Evolutionary conservation across 371 early-diverging fungal genomes (phyloP).

Genomic region (Lichtheimia ornata): DNA sequence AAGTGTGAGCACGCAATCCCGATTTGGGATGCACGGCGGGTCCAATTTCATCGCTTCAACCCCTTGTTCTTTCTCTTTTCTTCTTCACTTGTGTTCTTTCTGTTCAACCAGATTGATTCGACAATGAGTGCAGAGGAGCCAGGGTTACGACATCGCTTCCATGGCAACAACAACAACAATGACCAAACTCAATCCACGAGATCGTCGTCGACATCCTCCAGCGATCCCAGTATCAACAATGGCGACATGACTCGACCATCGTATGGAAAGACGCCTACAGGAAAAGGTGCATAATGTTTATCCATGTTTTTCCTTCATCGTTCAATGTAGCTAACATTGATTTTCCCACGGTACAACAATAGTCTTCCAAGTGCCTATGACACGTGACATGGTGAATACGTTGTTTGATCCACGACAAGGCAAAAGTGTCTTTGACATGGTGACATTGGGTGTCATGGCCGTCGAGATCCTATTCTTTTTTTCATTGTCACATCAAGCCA

Average conservation of each 20-base stretch:
- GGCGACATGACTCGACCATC: slow-evolving; percentile 35
- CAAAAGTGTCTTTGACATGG: slow-evolving; percentile 76
- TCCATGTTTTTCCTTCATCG: too few relatives aligned
- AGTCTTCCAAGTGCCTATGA: slow-evolving; percentile 70
- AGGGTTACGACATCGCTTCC: slow-evolving; percentile 28
- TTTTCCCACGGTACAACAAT: background rate
- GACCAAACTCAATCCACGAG: slow-evolving; percentile 7
- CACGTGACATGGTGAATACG: slow-evolving; percentile 73
- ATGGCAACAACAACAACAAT: slow-evolving; percentile 4
- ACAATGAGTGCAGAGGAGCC: slow-evolving; percentile 5
- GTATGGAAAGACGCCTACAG: slow-evolving; percentile 62
- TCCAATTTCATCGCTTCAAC: too few relatives aligned
- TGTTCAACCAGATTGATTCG: slow-evolving; percentile 8
- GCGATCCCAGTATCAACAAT: slow-evolving; percentile 12
- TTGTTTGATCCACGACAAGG: slow-evolving; percentile 64
- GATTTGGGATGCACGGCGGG: too few relatives aligned
- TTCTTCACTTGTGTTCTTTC: background rate
- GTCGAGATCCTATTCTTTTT: slow-evolving; percentile 69
- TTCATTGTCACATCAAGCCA: slow-evolving; percentile 48
- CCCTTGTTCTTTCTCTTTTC: too few relatives aligned
- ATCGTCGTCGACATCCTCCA: slow-evolving; percentile 5
- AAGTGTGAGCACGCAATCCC: too few relatives aligned
- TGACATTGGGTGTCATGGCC: slow-evolving; percentile 72
- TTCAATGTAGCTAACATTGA: background rate
- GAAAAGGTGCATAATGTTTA: slow-evolving; percentile 37